Percentiles rank a stretch among this genome's conserved stretches.
phyloP scores from a whole-genome alignment of 768 basidiomycete genomes.

The Amanita molliuscula region DNA sequence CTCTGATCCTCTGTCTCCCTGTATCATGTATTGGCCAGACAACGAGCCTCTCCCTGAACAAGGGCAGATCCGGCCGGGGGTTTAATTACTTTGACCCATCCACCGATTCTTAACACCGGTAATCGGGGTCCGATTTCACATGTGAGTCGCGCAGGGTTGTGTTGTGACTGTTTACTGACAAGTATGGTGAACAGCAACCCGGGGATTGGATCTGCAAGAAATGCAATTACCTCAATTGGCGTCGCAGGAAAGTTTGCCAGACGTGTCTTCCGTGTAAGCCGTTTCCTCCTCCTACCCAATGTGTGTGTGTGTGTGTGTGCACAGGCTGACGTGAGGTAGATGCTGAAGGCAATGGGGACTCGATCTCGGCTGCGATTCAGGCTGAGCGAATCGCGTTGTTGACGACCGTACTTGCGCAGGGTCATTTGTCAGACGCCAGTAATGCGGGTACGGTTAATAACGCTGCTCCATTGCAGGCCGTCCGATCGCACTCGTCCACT shows the following conservation, averaged over 20 bases:
- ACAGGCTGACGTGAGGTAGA: slow-evolving; percentile 28
- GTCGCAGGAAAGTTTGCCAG: slow-evolving; percentile 81
- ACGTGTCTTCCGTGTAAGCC: slow-evolving; percentile 72
- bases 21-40: slow-evolving; percentile 87
- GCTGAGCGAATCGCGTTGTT: slow-evolving; percentile 76
- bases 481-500: slow-evolving; percentile 34
- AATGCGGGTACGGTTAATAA: neutral
- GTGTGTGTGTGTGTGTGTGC: slow-evolving; percentile 1
- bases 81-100: slow-evolving; percentile 53
- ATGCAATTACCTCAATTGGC: slow-evolving; percentile 85
- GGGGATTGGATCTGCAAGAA: slow-evolving; percentile 78
- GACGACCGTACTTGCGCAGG: slow-evolving; percentile 60
- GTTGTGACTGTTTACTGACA: neutral
- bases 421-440: slow-evolving; percentile 21
- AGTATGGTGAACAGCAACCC: slow-evolving; percentile 39
- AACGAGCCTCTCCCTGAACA: slow-evolving; percentile 78
- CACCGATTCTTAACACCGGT: slow-evolving; percentile 82
- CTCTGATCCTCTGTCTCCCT: slow-evolving; percentile 56
- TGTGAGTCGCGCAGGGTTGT: slow-evolving; percentile 31
- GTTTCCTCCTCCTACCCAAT: too few species aligned
- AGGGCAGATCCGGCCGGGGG: slow-evolving; percentile 64
- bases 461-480: slow-evolving; percentile 12
- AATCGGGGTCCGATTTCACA: slow-evolving; percentile 84
- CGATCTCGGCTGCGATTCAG: slow-evolving; percentile 76
- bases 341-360: slow-evolving; percentile 83